Evolutionary conservation across 2,329 filamentous ascomycete species (phyloP).

Genomic region (Aspergillus novoparasiticus): DNA sequence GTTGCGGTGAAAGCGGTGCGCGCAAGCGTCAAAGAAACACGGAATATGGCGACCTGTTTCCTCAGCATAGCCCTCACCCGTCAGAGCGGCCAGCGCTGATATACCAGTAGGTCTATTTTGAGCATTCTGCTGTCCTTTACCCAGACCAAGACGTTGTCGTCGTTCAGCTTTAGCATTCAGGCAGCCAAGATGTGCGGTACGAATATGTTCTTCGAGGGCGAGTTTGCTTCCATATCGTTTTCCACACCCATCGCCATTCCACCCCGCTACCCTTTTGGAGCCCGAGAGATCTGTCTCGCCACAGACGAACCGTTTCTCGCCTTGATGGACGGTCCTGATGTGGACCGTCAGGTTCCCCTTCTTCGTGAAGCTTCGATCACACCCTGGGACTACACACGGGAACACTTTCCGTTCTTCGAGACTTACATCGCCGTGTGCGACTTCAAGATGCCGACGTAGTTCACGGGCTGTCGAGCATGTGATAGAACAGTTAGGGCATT

Average conservation of each 20-base stretch:
- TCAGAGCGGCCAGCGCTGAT: constrained; percentile 52
- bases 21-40: constrained; percentile 55
- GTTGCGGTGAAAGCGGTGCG: constrained; percentile 58
- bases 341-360: constrained; percentile 82
- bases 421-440: constrained; percentile 65
- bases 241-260: constrained; percentile 72
- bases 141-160: constrained; percentile 36
- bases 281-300: constrained; percentile 65
- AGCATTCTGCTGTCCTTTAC: constrained; percentile 16
- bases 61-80: constrained; percentile 58
- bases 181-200: constrained; percentile 75
- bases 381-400: constrained; percentile 68
- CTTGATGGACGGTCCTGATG: constrained; percentile 74
- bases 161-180: constrained; percentile 45
- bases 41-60: constrained; percentile 52
- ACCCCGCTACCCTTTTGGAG: constrained; percentile 62
- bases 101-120: constrained; percentile 23
- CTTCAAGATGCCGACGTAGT: constrained; percentile 76
- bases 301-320: constrained; percentile 74
- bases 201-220: constrained; percentile 80
- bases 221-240: constrained; percentile 75
- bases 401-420: constrained; percentile 67
- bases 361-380: constrained; percentile 77
- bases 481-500: constrained; percentile 73
- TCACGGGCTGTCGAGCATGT: constrained; percentile 67